Conservation (phyloP, 2,329 filamentous ascomycete genomes). For the Botrytis tulipae region DNA sequence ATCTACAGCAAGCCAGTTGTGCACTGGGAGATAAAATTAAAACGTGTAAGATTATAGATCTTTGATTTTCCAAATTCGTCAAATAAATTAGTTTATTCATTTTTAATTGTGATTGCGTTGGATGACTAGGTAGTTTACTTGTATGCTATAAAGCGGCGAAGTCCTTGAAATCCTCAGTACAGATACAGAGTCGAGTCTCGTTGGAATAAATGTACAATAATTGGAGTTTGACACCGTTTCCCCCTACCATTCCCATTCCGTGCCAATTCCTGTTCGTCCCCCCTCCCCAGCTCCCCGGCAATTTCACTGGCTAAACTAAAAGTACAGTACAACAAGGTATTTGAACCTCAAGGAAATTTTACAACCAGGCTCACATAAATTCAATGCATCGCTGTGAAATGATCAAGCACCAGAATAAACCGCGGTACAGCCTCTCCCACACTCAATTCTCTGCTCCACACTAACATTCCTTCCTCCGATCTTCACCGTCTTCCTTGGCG, state of each 20-base stretch:
- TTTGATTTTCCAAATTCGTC: constrained; percentile 15
- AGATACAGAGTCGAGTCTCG: constrained; percentile 6
- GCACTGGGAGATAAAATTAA: constrained; percentile 1
- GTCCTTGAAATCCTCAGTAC: neutral
- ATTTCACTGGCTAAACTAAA: neutral
- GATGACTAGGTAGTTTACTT: neutral
- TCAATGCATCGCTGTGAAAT: neutral
- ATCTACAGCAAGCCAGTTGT: neutral
- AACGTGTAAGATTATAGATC: constrained; percentile 23
- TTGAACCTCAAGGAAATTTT: neutral
- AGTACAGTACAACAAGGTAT: constrained; percentile 4
- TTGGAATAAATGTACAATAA: neutral
- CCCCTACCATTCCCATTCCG: neutral
- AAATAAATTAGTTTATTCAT: neutral
- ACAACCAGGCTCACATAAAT: neutral
- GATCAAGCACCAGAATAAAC: constrained; percentile 65
- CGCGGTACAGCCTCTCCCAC: constrained; percentile 76
- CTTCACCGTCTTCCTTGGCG: constrained; percentile 69
- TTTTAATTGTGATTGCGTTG: constrained; percentile 6
- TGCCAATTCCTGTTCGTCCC: neutral
- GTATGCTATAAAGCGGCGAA: neutral
- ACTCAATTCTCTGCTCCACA: constrained; percentile 85
- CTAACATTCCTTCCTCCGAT: constrained; percentile 69
- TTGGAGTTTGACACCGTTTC: neutral
- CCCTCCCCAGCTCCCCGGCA: too few relatives aligned